Percentiles rank a stretch among this genome's conserved stretches.
Conservation (phyloP, 768 basidiomycete genomes). For the Mycena amicta region DNA sequence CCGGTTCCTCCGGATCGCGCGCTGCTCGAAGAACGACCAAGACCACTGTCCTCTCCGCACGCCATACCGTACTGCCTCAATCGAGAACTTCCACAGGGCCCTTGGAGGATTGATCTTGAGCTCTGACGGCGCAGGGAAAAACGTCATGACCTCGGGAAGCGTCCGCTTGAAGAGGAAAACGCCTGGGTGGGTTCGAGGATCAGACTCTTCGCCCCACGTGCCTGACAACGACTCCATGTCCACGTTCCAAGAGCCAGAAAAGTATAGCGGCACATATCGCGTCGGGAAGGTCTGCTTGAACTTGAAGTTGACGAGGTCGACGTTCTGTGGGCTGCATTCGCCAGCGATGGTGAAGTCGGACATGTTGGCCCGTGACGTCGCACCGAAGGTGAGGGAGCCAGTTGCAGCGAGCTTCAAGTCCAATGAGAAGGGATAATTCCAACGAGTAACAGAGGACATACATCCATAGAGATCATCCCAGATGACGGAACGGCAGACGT, state of each 20-base stretch:
- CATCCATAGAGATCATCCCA: slow-evolving; percentile 23
- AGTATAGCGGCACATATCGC: slow-evolving; percentile 15
- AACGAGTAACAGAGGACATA: not conserved
- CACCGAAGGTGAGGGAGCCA: slow-evolving; percentile 11
- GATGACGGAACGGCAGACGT: slow-evolving; percentile 10
- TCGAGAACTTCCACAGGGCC: slow-evolving; percentile 35
- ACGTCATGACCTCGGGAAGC: slow-evolving; percentile 25
- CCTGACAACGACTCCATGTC: slow-evolving; percentile 14
- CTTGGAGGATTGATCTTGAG: slow-evolving; percentile 27
- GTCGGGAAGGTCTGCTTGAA: slow-evolving; percentile 20
- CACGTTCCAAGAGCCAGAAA: slow-evolving; percentile 14
- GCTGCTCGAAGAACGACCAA: slow-evolving; percentile 33
- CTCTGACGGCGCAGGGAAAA: slow-evolving; percentile 29
- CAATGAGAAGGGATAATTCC: too few species aligned
- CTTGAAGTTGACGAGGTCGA: slow-evolving; percentile 11
- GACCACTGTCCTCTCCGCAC: slow-evolving; percentile 29
- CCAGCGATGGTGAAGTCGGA: slow-evolving; percentile 22
- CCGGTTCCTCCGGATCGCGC: slow-evolving; percentile 25
- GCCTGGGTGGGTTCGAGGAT: slow-evolving; percentile 14
- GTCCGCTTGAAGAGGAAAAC: slow-evolving; percentile 31
- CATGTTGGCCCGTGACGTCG: slow-evolving; percentile 18
- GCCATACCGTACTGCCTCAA: slow-evolving; percentile 25
- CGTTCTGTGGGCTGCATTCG: slow-evolving; percentile 11
- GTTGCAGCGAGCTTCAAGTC: slow-evolving; percentile 13
- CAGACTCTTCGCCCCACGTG: slow-evolving; percentile 19